A percentile compares a stretch with the other conserved stretches of the same genome.
phyloP scores from a whole-genome alignment of 2,329 filamentous ascomycete genomes.

The Clonostachys rhizophaga region DNA sequence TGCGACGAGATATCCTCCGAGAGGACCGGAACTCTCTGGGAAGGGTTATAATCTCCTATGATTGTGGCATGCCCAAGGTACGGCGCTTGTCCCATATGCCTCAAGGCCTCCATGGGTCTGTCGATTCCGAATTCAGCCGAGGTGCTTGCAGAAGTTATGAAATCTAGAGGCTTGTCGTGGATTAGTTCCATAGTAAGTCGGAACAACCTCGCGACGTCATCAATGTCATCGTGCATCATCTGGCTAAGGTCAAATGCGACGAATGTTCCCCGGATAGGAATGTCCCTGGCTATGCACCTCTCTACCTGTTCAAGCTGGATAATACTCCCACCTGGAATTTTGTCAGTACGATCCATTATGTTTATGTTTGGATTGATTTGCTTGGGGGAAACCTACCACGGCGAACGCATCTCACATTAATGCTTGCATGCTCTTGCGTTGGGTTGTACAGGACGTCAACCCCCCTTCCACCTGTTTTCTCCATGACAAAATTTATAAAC shows the following conservation, averaged over 20 bases:
- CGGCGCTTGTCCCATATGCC: conserved; percentile 14
- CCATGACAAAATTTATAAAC: conserved; percentile 22
- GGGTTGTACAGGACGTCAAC: conserved; percentile 42
- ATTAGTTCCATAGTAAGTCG: conserved; percentile 4
- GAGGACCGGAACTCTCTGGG: conserved; percentile 12
- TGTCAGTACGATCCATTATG: not conserved
- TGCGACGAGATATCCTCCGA: conserved; percentile 10
- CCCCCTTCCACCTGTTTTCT: conserved; percentile 21
- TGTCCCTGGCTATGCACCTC: conserved; percentile 3
- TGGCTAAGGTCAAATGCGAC: conserved; percentile 23
- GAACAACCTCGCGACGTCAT: conserved; percentile 21
- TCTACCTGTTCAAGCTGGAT: conserved; percentile 19
- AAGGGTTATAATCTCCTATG: conserved; percentile 2
- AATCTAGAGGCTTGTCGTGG: not conserved
- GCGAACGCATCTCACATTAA: conserved; percentile 25
- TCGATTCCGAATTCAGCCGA: conserved; percentile 10
- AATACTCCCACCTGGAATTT: conserved; percentile 13
- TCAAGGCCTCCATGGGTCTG: conserved; percentile 16
- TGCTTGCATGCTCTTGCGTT: conserved; percentile 24
- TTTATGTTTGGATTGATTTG: not conserved
- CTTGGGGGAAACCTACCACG: conserved; percentile 19
- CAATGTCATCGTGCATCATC: conserved; percentile 22
- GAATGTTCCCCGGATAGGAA: conserved; percentile 14
- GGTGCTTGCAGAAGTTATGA: not conserved
- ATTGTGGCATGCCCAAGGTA: conserved; percentile 14